Evolutionary conservation across 306 rosid species (phyloP), one percentile per base, ranked within the genome.

Genomic region (Cucurbita moschata): DNA sequence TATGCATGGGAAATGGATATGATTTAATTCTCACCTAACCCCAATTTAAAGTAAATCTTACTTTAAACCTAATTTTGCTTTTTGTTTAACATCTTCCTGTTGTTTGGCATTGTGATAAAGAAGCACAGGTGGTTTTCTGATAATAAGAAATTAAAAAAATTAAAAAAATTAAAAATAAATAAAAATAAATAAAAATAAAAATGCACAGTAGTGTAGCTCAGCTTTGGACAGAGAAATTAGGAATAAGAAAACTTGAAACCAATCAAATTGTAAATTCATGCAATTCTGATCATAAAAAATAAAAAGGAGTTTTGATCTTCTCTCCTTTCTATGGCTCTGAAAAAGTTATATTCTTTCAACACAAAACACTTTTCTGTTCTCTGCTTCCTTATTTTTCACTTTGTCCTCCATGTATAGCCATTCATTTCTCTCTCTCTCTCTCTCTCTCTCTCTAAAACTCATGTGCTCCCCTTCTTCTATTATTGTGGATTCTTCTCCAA

Each of bases 31-130:
- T 46, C 44, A 81, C 82, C 83, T 76, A 83, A 78, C 38, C 68
- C 77, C 65, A 75, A 30, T 57, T 42, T 68, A 60, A 75, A 47
- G 79, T 75, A 66, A 37, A 65, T 30, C 26, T 4, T 15, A 9
- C 35, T 65, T 65, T 14, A 74, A 79, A 72, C 79, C 81, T 76
- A 83, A 76, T 54, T 76, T 39, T 26, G 60, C 61, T 11, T 71
- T 69, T 67, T 52, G 9, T 50, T 11, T 16, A 39, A 44, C 43
- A 3, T 4, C 72, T 12, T 75, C 56, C 55, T 63, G 75, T 75
- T 81, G 84, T 72, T 44, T 70, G 55, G 44, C 19, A 39, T 63
- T 49, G 9, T 47, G 14, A 59, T 58, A 37, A 15, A 19, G 16
- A 38, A 55, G 54, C 55, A 37, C 79, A 67, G 60, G 18, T 76